Evolutionary conservation across 345 rosid genomes (phyloP).

Genomic region (Anastatica hierochuntica): DNA sequence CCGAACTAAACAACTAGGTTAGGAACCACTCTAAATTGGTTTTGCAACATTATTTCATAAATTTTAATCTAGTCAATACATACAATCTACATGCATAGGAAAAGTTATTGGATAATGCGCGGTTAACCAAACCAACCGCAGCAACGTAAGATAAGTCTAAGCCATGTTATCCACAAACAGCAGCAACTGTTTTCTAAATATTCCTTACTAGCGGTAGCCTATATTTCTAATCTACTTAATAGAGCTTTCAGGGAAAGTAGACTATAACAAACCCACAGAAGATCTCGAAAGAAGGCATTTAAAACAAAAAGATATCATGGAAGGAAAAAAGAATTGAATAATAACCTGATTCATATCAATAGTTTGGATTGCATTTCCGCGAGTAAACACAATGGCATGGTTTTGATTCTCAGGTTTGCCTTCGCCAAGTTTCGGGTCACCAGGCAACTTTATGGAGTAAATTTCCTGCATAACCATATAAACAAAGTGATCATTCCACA

Average conservation of each 20-base stretch:
- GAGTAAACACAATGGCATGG: slow-evolving; percentile 90
- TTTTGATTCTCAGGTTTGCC: slow-evolving; percentile 99
- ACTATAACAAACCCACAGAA: slow-evolving; percentile 9
- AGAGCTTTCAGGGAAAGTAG: slow-evolving; percentile 2
- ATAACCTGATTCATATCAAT: slow-evolving; percentile 98
- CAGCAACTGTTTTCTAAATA: no score
- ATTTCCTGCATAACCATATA: slow-evolving; percentile 55
- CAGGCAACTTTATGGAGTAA: slow-evolving; percentile 86
- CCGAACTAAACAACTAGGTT: not conserved
- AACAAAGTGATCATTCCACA: not conserved
- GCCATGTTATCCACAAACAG: not conserved
- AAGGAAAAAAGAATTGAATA: not conserved
- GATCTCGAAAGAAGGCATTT: slow-evolving; percentile 1
- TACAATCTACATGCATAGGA: not conserved
- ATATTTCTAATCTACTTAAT: not conserved
- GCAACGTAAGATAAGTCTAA: not conserved
- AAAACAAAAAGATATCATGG: not conserved
- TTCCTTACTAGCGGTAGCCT: not conserved
- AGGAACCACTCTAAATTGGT: not conserved
- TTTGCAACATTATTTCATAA: not conserved
- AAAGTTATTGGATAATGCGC: not conserved
- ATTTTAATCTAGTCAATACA: not conserved
- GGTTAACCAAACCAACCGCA: not conserved
- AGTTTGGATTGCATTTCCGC: slow-evolving; percentile 95
- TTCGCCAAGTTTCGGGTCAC: slow-evolving; percentile 95